Evolutionary conservation across 345 rosid genomes (phyloP).

Genomic region (Erodium maritimum): DNA sequence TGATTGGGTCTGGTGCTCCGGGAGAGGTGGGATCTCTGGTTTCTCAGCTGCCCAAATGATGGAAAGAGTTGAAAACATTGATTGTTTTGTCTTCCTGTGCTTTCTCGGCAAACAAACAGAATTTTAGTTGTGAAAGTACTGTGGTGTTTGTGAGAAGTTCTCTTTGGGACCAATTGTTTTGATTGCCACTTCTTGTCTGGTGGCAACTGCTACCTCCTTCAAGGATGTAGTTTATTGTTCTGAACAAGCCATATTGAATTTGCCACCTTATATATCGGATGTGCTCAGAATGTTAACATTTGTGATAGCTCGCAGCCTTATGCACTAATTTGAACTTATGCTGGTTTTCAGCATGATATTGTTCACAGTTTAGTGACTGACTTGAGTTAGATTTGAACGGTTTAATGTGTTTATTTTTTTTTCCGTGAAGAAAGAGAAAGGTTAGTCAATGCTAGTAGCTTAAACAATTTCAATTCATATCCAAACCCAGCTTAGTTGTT

Average conservation of each 20-base stretch:
- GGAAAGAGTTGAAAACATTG: too few species aligned
- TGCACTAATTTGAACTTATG: too few species aligned
- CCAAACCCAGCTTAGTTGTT: not conserved
- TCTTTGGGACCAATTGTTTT: not conserved
- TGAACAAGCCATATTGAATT: too few species aligned
- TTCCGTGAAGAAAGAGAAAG: too few species aligned
- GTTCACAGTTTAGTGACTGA: not conserved
- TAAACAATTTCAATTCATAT: not conserved
- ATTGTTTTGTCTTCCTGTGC: too few species aligned
- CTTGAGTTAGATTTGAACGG: not conserved
- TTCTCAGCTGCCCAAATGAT: not conserved
- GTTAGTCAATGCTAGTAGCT: not conserved
- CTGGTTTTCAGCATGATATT: not conserved
- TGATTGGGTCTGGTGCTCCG: not conserved
- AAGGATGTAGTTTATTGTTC: too few species aligned
- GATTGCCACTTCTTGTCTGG: not conserved
- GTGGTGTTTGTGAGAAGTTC: too few species aligned
- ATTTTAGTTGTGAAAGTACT: too few species aligned
- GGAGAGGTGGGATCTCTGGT: not conserved
- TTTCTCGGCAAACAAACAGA: not conserved
- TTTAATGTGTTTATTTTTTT: too few species aligned
- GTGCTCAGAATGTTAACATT: not conserved
- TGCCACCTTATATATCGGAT: too few species aligned
- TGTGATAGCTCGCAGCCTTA: too few species aligned
- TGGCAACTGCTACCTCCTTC: not conserved